Evolutionary conservation across 768 basidiomycete species (phyloP).

Genomic region (Calvatia gigantea): DNA sequence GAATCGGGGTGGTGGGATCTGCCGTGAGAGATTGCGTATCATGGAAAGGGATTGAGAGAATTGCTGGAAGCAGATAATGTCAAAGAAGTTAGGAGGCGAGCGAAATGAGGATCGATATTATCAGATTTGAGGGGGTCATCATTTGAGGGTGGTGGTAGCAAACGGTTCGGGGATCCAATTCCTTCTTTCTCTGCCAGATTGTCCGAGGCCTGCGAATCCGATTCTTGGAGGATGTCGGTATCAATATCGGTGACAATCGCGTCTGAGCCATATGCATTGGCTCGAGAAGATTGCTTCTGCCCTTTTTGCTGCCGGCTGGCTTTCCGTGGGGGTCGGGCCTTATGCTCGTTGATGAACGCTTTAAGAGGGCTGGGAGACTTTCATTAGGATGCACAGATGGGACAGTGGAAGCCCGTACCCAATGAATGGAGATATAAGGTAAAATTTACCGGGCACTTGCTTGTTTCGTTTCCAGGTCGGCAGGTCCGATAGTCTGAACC

Average conservation of each 20-base stretch:
- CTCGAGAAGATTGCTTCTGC: slow-evolving; percentile 12
- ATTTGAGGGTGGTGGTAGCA: slow-evolving; percentile 36
- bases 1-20: slow-evolving; percentile 7
- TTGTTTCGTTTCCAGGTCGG: slow-evolving; percentile 90
- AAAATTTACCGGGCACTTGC: slow-evolving; percentile 75
- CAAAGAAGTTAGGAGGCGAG: slow-evolving; percentile 59
- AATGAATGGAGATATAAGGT: slow-evolving; percentile 94
- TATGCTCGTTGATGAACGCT: slow-evolving; percentile 62
- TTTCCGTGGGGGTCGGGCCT: slow-evolving; percentile 38
- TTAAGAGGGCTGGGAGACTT: slow-evolving; percentile 50
- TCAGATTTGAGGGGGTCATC: slow-evolving; percentile 26
- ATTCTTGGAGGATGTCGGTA: slow-evolving; percentile 46
- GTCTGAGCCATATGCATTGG: slow-evolving; percentile 6
- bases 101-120: slow-evolving; percentile 61
- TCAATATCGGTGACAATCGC: slow-evolving; percentile 18
- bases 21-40: neutral
- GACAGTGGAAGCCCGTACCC: slow-evolving; percentile 41
- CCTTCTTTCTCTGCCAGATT: slow-evolving; percentile 38
- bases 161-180: slow-evolving; percentile 62
- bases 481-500: slow-evolving; percentile 87
- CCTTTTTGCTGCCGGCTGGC: slow-evolving; percentile 27
- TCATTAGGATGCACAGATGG: slow-evolving; percentile 9
- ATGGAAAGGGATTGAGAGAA: neutral
- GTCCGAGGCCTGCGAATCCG: slow-evolving; percentile 61
- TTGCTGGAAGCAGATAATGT: slow-evolving; percentile 45